Evolutionary conservation across 2,329 filamentous ascomycete genomes (phyloP).

Genomic region (Microdochium nivale): DNA sequence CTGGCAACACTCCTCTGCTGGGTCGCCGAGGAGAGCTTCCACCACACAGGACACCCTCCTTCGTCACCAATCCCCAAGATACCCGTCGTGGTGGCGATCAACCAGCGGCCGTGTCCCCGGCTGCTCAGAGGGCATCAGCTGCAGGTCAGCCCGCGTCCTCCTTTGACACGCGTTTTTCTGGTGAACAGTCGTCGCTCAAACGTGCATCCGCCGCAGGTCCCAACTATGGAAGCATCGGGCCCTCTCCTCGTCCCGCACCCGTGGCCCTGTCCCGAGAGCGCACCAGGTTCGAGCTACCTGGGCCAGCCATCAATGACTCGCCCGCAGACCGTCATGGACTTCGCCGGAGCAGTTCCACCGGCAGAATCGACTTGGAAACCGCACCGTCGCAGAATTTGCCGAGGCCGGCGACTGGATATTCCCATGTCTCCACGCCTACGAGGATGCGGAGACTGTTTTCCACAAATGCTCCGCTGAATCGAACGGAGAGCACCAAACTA

Average conservation of each 20-base stretch:
- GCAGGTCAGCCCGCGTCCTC: not conserved
- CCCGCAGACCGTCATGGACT: constrained; percentile 18
- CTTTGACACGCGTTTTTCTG: not conserved
- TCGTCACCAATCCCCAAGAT: constrained; percentile 17
- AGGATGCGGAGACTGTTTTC: constrained; percentile 32
- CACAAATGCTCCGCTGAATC: constrained; percentile 23
- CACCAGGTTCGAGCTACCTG: constrained; percentile 39
- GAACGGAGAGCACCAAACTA: constrained; percentile 24
- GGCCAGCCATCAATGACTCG: constrained; percentile 35
- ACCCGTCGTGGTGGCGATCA: constrained; percentile 11
- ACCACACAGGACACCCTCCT: constrained; percentile 20
- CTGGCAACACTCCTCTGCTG: constrained; percentile 36
- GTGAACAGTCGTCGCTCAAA: not conserved
- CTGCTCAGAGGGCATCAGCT: not conserved
- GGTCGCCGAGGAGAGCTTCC: constrained; percentile 20
- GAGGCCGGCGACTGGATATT: not conserved
- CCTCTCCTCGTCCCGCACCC: constrained; percentile 25
- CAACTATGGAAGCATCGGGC: constrained; percentile 34
- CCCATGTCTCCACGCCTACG: constrained; percentile 7
- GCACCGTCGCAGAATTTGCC: constrained; percentile 20
- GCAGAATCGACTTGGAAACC: constrained; percentile 21
- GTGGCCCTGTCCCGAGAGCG: constrained; percentile 8
- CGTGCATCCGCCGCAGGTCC: not conserved
- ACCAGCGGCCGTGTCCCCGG: not conserved
- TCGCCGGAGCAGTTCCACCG: not conserved